Evolutionary conservation across 192 early-diverging fungal genomes (phyloP).

Genomic region (Neocallimastix lanati): DNA sequence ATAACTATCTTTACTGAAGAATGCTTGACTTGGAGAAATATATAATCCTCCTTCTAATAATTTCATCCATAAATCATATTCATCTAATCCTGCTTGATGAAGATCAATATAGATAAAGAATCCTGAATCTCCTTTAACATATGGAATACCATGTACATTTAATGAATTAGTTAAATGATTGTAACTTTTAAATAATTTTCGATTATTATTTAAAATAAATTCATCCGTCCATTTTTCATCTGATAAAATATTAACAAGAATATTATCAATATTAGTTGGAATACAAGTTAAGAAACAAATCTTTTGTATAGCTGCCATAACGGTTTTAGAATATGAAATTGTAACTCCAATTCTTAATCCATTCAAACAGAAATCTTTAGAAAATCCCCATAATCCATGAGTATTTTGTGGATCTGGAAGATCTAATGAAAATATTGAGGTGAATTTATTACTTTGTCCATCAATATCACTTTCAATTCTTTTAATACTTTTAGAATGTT

Average conservation of each 20-base stretch:
- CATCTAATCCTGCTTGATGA: not conserved
- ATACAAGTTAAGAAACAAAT: conserved; percentile 34
- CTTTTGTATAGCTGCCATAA: not conserved
- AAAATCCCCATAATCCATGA: conserved; percentile 58
- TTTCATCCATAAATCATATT: not conserved
- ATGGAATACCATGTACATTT: conserved; percentile 21
- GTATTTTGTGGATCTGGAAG: conserved; percentile 40
- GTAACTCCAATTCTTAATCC: not conserved
- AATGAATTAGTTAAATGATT: conserved; percentile 16
- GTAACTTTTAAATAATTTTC: conserved; percentile 30
- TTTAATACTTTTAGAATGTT: not conserved
- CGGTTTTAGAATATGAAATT: not conserved
- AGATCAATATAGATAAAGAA: conserved; percentile 57
- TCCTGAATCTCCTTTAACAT: conserved; percentile 38
- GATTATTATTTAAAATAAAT: conserved; percentile 38
- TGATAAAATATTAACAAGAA: conserved; percentile 29
- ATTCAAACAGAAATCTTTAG: conserved; percentile 61
- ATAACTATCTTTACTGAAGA: not conserved
- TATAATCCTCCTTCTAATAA: not conserved
- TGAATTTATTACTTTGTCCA: conserved; percentile 20
- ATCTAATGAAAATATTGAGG: conserved; percentile 33
- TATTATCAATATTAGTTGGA: conserved; percentile 33
- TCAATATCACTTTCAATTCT: not conserved
- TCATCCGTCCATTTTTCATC: conserved; percentile 33
- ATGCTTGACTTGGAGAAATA: not conserved